Evolutionary conservation across 306 rosid species (phyloP), one percentile per base, ranked within the genome.

Genomic region (Cucurbita ficifolia): DNA sequence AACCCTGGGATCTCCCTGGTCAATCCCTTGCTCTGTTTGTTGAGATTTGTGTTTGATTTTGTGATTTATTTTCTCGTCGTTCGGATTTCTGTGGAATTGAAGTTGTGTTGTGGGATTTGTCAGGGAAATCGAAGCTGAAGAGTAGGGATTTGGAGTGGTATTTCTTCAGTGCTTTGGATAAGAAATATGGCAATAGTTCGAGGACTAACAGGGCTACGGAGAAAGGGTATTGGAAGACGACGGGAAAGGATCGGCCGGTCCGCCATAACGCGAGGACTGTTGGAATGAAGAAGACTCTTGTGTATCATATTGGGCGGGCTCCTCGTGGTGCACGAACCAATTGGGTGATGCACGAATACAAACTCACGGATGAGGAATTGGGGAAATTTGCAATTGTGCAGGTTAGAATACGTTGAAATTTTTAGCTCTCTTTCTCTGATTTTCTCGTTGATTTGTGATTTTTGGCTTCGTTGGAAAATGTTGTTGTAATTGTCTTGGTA

Each of bases 271-370:
- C 81, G 22, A 81, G 84, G 62, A 35, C 16, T 1, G 89, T 86
- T 1, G 98, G 96, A 50, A 89, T 90, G 98, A 94, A 94, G 87
- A 94, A 94, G 72, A 94, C 98, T 3, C 95, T 90, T 3, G 98
- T 94, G 51, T 94, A 80, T 79, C 98, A 94, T 38, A 54, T 36
- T 4, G 98, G 98, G 5, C 82, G 98, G 2, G 97, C 98, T 1
- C 98, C 98, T 0, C 79, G 67, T 3, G 98, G 98, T 2, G 75
- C 19, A 1, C 85, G 98, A 3, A 83, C 87, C 75, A 94, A 94
- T 69, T 94, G 98, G 98, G 98, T 94, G 5, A 94, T 94, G 98
- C 98, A 94, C 45, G 98, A 94, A 83, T 94, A 90, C 59, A 86
- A 83, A 70, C 78, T 91, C 52, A 74, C 46, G 12, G 90, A 86